Evolutionary conservation across 495 filamentous ascomycete species (phyloP).

Genomic region (Amphirosellinia nigrospora): DNA sequence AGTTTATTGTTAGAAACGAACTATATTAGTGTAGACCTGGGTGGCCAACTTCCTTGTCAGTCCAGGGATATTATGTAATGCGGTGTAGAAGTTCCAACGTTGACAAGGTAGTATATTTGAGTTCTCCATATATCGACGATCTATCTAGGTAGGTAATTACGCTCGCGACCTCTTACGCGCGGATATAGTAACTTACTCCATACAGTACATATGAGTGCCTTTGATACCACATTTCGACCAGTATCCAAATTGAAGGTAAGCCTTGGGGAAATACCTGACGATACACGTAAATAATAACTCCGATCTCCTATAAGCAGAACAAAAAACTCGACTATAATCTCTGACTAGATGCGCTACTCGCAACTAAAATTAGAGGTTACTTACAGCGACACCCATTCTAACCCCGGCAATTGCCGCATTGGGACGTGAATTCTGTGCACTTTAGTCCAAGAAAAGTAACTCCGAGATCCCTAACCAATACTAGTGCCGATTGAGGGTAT

Average conservation of each 20-base stretch:
- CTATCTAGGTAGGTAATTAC: too few species aligned
- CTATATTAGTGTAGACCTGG: background rate
- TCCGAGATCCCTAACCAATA: constrained; percentile 3
- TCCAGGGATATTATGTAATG: background rate
- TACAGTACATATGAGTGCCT: background rate
- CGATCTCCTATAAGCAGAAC: background rate
- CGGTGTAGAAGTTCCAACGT: background rate
- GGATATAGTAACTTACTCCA: background rate
- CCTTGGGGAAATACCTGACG: too few species aligned
- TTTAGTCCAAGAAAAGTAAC: constrained; percentile 24
- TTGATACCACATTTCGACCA: background rate
- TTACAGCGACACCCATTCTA: background rate
- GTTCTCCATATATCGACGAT: too few species aligned
- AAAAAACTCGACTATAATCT: background rate
- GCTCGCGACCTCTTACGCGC: too few species aligned
- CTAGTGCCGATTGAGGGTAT: too few species aligned
- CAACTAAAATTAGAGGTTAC: background rate
- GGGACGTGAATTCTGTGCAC: background rate
- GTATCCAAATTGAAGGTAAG: too few species aligned
- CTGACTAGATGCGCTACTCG: background rate
- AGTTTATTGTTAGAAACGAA: background rate
- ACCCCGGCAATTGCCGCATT: constrained; percentile 20
- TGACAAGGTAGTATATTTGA: background rate
- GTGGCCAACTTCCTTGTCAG: background rate
- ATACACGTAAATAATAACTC: background rate